Conservation (phyloP, 805 yeast genomes). For the Ogataea degrootiae region DNA sequence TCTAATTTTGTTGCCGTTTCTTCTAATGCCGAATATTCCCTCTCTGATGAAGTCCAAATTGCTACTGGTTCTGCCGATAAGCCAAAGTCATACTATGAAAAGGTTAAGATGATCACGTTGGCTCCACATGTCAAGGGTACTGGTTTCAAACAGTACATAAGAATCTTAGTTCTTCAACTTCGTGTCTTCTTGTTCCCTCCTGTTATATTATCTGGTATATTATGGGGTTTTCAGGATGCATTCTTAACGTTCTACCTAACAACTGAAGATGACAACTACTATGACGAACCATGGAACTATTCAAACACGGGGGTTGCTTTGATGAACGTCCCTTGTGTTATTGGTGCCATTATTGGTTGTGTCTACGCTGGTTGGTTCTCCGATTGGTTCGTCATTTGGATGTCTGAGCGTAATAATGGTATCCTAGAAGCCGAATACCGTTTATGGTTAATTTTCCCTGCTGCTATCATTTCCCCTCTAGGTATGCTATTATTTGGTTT, state of each 20-base stretch:
- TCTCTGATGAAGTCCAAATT: not conserved
- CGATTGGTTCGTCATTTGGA: slow-evolving; percentile 56
- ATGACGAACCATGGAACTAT: slow-evolving; percentile 63
- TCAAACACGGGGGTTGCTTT: slow-evolving; percentile 63
- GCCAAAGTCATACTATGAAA: slow-evolving; percentile 39
- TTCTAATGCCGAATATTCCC: not conserved
- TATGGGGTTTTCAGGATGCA: slow-evolving; percentile 81
- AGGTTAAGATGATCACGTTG: slow-evolving; percentile 46
- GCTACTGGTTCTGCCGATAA: slow-evolving; percentile 37
- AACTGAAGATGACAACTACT: slow-evolving; percentile 63
- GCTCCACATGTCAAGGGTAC: slow-evolving; percentile 56
- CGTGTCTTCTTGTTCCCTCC: slow-evolving; percentile 63
- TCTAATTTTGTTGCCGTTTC: slow-evolving; percentile 1
- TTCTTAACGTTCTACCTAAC: slow-evolving; percentile 71
- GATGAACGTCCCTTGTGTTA: slow-evolving; percentile 67
- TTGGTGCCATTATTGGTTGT: slow-evolving; percentile 66
- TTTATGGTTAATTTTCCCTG: slow-evolving; percentile 50
- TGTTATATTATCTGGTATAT: slow-evolving; percentile 58
- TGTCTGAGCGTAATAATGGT: slow-evolving; percentile 58
- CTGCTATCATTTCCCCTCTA: slow-evolving; percentile 54
- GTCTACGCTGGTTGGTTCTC: slow-evolving; percentile 56
- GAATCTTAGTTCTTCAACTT: slow-evolving; percentile 44
- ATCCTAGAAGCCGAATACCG: slow-evolving; percentile 63
- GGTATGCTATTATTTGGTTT: slow-evolving; percentile 65
- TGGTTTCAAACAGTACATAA: slow-evolving; percentile 62